These are phyloP conservation scores for Fusarium paranaense DNA, from an alignment of 2,329 filamentous ascomycete species.

Conservation along the genomic window DNA sequence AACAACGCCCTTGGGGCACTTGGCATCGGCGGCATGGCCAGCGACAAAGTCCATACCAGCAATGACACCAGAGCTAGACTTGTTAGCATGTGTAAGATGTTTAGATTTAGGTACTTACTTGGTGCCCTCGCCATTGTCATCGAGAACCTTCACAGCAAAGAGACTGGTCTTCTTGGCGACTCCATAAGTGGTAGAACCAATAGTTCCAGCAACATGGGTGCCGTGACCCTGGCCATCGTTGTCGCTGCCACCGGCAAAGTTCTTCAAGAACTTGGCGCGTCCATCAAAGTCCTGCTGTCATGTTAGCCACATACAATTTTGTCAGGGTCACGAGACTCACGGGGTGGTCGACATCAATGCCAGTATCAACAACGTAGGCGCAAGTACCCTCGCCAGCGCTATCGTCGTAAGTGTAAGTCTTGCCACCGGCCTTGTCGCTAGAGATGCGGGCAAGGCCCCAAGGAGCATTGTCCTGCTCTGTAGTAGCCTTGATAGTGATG, in stretches of 20 bases:
- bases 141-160: conserved; percentile 60
- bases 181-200: conserved; percentile 49
- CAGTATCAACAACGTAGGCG: conserved; percentile 61
- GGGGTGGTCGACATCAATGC: conserved; percentile 53
- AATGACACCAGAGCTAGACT: conserved; percentile 54
- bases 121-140: conserved; percentile 46
- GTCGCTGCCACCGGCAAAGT: conserved; percentile 41
- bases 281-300: conserved; percentile 47
- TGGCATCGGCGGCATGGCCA: conserved; percentile 50
- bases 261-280: conserved; percentile 48
- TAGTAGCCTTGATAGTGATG: conserved; percentile 42
- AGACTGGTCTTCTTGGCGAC: conserved; percentile 58
- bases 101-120: conserved; percentile 28
- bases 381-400: conserved; percentile 56
- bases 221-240: conserved; percentile 55
- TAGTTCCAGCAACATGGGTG: conserved; percentile 52
- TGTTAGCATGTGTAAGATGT: not conserved
- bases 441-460: conserved; percentile 56
- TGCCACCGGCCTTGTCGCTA: conserved; percentile 44
- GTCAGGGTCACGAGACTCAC: conserved; percentile 43
- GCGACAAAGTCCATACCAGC: conserved; percentile 59
- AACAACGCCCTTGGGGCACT: conserved; percentile 59
- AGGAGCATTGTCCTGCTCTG: conserved; percentile 52
- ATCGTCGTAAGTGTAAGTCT: conserved; percentile 53
- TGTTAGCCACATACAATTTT: not conserved